A percentile compares a stretch with the other conserved stretches of the same genome.
phyloP scores from a whole-genome alignment of 106 monocot genomes.

The Xerophyta viscosa region DNA sequence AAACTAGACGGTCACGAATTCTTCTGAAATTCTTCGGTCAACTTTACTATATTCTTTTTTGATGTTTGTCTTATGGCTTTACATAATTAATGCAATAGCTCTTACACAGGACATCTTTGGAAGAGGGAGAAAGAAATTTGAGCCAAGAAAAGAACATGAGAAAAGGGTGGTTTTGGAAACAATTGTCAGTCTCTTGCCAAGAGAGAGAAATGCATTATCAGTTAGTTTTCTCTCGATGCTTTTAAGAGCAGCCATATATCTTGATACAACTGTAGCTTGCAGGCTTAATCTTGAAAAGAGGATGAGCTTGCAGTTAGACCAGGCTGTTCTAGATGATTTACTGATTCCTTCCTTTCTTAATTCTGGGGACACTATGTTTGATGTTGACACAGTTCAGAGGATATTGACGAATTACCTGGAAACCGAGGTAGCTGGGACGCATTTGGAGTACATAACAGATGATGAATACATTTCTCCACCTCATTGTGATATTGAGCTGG shows the following conservation, averaged over 20 bases:
- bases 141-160: conserved; percentile 72
- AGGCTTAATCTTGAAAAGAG: conserved; percentile 76
- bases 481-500: conserved; percentile 33
- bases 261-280: conserved; percentile 90
- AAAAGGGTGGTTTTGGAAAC: conserved; percentile 76
- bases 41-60: too few species aligned
- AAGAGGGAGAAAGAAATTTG: conserved; percentile 51
- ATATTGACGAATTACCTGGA: conserved; percentile 71
- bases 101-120: conserved; percentile 65
- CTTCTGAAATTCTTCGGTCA: too few species aligned
- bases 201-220: conserved; percentile 63
- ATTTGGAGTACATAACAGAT: conserved; percentile 22
- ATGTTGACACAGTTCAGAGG: conserved; percentile 75
- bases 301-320: conserved; percentile 62
- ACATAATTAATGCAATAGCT: not conserved
- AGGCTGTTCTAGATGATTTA: conserved; percentile 75
- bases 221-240: conserved; percentile 86
- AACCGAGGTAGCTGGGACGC: conserved; percentile 19
- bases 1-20: too few species aligned
- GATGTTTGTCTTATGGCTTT: too few species aligned
- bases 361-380: conserved; percentile 33
- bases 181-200: conserved; percentile 72
- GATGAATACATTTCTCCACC: conserved; percentile 36
- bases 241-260: conserved; percentile 57
- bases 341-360: conserved; percentile 69